Evolutionary conservation across 2,329 filamentous ascomycete genomes (phyloP).

Genomic region (Microascus cirrosus): DNA sequence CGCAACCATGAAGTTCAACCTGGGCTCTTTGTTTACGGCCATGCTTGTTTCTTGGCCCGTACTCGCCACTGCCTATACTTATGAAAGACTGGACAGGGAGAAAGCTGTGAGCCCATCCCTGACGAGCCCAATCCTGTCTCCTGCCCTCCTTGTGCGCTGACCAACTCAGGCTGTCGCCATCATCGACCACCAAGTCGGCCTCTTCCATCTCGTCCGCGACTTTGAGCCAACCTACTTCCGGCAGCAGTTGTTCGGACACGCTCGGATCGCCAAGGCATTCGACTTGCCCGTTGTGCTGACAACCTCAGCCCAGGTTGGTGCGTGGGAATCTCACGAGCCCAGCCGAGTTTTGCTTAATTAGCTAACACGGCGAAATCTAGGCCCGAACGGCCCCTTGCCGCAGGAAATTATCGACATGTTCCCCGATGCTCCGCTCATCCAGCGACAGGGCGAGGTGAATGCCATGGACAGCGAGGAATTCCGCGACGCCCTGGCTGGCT

Average conservation of each 20-base stretch:
- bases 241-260: constrained; percentile 46
- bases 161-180: constrained; percentile 2
- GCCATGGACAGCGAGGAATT: constrained; percentile 54
- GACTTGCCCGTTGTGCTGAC: constrained; percentile 46
- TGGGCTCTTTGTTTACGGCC: not conserved
- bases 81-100: not conserved
- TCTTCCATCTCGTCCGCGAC: constrained; percentile 43
- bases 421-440: constrained; percentile 43
- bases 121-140: not conserved
- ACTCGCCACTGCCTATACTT: not conserved
- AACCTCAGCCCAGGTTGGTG: constrained; percentile 25
- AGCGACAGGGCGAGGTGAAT: constrained; percentile 48
- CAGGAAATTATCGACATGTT: constrained; percentile 48
- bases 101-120: not conserved
- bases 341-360: too few relatives aligned
- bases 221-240: constrained; percentile 43
- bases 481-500: constrained; percentile 22
- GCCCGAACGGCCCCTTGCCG: constrained; percentile 47
- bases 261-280: constrained; percentile 44
- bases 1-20: not conserved
- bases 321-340: too few relatives aligned
- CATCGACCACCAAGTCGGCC: constrained; percentile 17
- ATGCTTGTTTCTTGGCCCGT: not conserved
- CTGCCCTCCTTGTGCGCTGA: not conserved
- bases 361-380: constrained; percentile 11